phyloP scores from a whole-genome alignment of 768 basidiomycete species.

The Psilocybe sp. region DNA sequence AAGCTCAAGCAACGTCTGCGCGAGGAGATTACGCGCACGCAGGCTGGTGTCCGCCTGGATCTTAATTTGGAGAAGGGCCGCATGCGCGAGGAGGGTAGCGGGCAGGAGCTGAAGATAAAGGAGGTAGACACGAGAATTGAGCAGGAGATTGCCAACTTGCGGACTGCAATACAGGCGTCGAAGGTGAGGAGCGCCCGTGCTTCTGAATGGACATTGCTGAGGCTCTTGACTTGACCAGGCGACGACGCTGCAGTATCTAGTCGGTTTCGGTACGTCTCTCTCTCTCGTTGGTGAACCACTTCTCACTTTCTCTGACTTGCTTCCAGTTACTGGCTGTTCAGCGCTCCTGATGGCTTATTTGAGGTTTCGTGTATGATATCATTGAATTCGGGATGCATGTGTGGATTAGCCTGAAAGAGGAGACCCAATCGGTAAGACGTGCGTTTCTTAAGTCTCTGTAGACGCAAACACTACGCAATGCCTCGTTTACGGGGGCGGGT shows the following conservation, averaged over 20 bases:
- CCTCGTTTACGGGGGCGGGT: too few species aligned
- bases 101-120: conserved; percentile 93
- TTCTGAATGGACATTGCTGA: neutral
- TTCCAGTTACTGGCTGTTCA: conserved; percentile 79
- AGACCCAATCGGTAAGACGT: too few species aligned
- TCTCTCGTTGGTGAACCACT: neutral
- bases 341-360: conserved; percentile 87
- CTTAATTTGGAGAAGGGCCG: conserved; percentile 96
- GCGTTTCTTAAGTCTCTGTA: too few species aligned
- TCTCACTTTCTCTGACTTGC: conserved; percentile 7
- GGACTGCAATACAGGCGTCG: conserved; percentile 81
- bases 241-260: conserved; percentile 82
- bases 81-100: conserved; percentile 88
- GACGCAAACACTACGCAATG: too few species aligned
- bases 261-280: conserved; percentile 70
- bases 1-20: conserved; percentile 91
- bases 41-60: conserved; percentile 91
- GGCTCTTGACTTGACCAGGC: conserved; percentile 41
- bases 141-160: conserved; percentile 85
- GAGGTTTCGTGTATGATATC: conserved; percentile 55
- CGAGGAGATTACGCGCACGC: conserved; percentile 89
- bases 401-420: too few species aligned
- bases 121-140: conserved; percentile 98
- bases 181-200: conserved; percentile 47
- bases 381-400: too few species aligned